These are phyloP conservation scores for Tagetes patula DNA, from an alignment of 129 eudicot genomes.

Conservation along the genomic window DNA sequence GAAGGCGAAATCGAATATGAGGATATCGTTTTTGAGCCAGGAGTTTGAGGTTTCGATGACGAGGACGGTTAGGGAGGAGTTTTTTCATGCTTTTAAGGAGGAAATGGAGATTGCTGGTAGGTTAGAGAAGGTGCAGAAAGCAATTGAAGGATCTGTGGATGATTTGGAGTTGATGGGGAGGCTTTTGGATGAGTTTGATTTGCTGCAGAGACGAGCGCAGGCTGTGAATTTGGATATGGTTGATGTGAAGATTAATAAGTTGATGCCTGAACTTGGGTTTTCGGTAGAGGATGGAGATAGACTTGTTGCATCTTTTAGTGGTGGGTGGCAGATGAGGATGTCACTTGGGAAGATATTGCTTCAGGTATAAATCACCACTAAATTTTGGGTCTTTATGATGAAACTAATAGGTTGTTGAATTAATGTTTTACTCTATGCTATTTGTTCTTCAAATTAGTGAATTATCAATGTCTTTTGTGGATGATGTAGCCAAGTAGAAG, in stretches of 20 bases:
- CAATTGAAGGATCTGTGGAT: conserved; percentile 76
- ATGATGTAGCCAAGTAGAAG: background rate
- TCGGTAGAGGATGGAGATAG: conserved; percentile 75
- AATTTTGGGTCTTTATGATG: background rate
- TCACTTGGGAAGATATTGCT: conserved; percentile 92
- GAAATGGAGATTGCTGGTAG: conserved; percentile 80
- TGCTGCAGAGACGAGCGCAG: conserved; percentile 78
- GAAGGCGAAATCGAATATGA: conserved; percentile 89
- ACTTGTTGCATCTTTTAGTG: conserved; percentile 92
- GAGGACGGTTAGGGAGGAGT: conserved; percentile 91
- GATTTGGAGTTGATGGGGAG: conserved; percentile 98
- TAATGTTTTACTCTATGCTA: background rate
- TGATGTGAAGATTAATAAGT: conserved; percentile 76
- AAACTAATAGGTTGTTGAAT: background rate
- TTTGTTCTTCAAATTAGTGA: conserved; percentile 6
- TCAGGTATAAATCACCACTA: conserved; percentile 57
- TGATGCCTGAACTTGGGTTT: conserved; percentile 95
- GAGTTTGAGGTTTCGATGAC: conserved; percentile 83
- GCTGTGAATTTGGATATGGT: conserved; percentile 85
- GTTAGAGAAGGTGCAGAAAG: conserved; percentile 95
- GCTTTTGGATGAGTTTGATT: conserved; percentile 95
- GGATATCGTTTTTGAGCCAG: conserved; percentile 82
- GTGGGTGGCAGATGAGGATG: conserved; percentile 99
- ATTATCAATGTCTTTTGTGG: background rate
- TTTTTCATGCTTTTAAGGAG: conserved; percentile 84